Conservation (phyloP, 331 rosid genomes). For the Spiraea crenata region DNA sequence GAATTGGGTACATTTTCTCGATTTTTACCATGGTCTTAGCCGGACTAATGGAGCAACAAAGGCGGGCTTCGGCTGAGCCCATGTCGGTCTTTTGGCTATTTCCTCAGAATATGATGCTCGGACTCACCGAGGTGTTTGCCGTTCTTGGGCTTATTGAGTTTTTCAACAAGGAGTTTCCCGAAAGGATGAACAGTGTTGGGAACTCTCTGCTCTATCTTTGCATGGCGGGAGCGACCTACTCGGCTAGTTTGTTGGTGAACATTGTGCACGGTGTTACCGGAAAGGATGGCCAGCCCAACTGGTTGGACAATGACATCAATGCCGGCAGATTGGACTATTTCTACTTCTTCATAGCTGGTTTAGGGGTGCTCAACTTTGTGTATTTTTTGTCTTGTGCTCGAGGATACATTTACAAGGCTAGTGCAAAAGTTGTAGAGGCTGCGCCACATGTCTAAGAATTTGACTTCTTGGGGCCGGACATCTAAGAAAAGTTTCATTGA, state of each 20-base stretch:
- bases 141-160: slow-evolving; percentile 37
- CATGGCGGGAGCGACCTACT: slow-evolving; percentile 10
- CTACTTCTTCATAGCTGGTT: slow-evolving; percentile 33
- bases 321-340: slow-evolving; percentile 34
- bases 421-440: not conserved
- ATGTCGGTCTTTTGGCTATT: slow-evolving; percentile 31
- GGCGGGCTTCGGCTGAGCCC: slow-evolving; percentile 26
- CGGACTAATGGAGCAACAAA: slow-evolving; percentile 30
- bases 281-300: slow-evolving; percentile 26
- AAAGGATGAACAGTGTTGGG: slow-evolving; percentile 31
- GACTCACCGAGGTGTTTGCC: slow-evolving; percentile 20
- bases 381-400: slow-evolving; percentile 25
- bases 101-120: slow-evolving; percentile 21
- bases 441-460: not conserved
- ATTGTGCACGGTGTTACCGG: slow-evolving; percentile 20
- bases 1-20: slow-evolving; percentile 22
- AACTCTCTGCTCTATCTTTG: slow-evolving; percentile 25
- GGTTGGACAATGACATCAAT: slow-evolving; percentile 37
- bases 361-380: slow-evolving; percentile 21
- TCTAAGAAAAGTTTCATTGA: too few species aligned
- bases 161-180: slow-evolving; percentile 40
- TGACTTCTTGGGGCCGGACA: not conserved
- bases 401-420: slow-evolving; percentile 27
- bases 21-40: slow-evolving; percentile 18
- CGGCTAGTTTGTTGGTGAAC: slow-evolving; percentile 20